Evolutionary conservation across 495 filamentous ascomycete species (phyloP).

Genomic region (Achaetomiella virescens): DNA sequence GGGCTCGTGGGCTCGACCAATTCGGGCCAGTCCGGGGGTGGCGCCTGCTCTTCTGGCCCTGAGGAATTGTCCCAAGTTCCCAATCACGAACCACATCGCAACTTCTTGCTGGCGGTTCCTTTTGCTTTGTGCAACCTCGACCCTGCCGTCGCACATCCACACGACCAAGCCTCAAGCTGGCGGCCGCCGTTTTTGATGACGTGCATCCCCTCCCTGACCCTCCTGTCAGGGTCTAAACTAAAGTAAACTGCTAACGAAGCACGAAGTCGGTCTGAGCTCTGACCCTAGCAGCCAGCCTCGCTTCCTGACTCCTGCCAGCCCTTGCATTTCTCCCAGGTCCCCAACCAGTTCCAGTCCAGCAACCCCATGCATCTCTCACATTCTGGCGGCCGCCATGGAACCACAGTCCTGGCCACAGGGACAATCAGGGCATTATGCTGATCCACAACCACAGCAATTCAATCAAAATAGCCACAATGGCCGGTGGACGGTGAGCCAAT

Average conservation of each 20-base stretch:
- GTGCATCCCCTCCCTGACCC: neutral
- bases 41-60: neutral
- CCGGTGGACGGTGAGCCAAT: neutral
- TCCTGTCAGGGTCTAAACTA: neutral
- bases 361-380: neutral
- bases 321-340: neutral
- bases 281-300: neutral
- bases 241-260: neutral
- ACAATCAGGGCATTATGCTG: neutral
- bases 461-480: neutral
- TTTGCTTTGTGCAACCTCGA: neutral
- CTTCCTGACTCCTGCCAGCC: neutral
- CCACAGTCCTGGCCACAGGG: neutral
- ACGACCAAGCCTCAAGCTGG: neutral
- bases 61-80: neutral
- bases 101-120: neutral
- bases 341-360: neutral
- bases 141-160: too few species aligned
- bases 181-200: slow-evolving; percentile 1
- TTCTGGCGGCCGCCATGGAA: slow-evolving; percentile 2
- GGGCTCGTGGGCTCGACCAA: neutral
- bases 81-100: neutral
- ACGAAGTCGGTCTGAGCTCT: too few species aligned
- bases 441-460: neutral
- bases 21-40: neutral